Conservation (phyloP, 805 yeast genomes). For the Pichia pseudocactophila region DNA sequence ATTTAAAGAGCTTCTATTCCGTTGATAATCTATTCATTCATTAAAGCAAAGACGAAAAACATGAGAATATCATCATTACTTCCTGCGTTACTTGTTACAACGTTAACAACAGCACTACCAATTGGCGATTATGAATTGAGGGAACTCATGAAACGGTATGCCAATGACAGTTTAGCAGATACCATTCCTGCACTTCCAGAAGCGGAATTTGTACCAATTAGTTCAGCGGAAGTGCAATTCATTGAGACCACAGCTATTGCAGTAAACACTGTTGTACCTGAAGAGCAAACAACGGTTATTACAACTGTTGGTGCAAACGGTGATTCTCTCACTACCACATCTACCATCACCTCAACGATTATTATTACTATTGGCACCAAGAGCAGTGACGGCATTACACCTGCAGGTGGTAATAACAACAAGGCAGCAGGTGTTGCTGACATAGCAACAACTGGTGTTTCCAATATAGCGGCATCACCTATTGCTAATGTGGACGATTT, state of each 20-base stretch:
- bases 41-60: background rate
- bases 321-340: conserved; percentile 3
- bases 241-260: too few relatives aligned
- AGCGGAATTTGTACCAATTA: too few relatives aligned
- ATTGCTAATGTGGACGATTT: conserved; percentile 5
- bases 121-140: too few relatives aligned
- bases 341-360: conserved; percentile 6
- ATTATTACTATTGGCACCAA: conserved; percentile 1
- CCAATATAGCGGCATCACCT: conserved; percentile 6
- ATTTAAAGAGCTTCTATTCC: background rate
- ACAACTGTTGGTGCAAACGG: conserved; percentile 3
- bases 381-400: background rate
- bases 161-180: too few relatives aligned
- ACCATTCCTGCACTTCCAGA: conserved; percentile 1
- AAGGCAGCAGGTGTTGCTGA: background rate
- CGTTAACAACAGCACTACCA: too few relatives aligned
- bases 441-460: background rate
- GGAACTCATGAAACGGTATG: background rate
- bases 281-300: background rate
- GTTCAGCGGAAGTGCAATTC: too few relatives aligned
- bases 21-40: conserved; percentile 6
- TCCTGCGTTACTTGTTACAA: conserved; percentile 8
- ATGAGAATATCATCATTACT: conserved; percentile 10
- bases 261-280: background rate
- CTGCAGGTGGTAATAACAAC: background rate